Conservation (phyloP, 2,329 filamentous ascomycete species). For the Conoideocrella luteorostrata region DNA sequence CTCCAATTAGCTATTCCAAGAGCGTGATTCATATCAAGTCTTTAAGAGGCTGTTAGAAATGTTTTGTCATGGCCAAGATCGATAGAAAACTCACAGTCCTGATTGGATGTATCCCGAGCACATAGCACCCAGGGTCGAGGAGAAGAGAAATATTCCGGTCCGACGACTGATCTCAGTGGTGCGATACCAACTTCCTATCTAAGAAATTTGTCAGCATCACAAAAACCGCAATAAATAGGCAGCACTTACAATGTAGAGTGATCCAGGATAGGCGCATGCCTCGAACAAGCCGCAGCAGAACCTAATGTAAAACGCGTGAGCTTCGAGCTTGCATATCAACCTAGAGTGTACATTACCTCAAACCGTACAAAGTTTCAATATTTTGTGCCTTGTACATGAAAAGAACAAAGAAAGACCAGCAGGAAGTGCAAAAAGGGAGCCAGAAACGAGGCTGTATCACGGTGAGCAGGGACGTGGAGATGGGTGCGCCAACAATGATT, state of each 20-base stretch:
- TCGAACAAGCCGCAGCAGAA: conserved; percentile 51
- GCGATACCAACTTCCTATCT: conserved; percentile 54
- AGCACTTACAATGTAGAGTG: conserved; percentile 32
- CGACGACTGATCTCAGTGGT: conserved; percentile 50
- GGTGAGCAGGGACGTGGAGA: conserved; percentile 38
- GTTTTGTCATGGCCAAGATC: neutral
- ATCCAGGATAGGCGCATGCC: conserved; percentile 47
- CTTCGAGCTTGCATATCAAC: too few species aligned
- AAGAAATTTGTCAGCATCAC: conserved; percentile 12
- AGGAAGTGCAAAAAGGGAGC: conserved; percentile 29
- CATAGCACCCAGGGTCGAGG: conserved; percentile 41
- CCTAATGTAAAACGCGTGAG: conserved; percentile 33
- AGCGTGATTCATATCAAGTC: conserved; percentile 25
- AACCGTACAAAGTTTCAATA: neutral
- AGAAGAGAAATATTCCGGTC: conserved; percentile 52
- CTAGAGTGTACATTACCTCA: neutral
- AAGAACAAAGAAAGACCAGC: conserved; percentile 34
- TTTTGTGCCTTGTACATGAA: conserved; percentile 26
- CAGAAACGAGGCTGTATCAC: conserved; percentile 35
- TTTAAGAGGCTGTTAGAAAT: neutral
- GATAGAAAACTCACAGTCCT: conserved; percentile 17
- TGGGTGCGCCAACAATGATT: conserved; percentile 36
- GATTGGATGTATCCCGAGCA: conserved; percentile 29
- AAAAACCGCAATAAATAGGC: too few species aligned
- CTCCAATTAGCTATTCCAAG: conserved; percentile 27